phyloP scores from a whole-genome alignment of 208 protist genomes.

The Trichomonas vaginalis region DNA sequence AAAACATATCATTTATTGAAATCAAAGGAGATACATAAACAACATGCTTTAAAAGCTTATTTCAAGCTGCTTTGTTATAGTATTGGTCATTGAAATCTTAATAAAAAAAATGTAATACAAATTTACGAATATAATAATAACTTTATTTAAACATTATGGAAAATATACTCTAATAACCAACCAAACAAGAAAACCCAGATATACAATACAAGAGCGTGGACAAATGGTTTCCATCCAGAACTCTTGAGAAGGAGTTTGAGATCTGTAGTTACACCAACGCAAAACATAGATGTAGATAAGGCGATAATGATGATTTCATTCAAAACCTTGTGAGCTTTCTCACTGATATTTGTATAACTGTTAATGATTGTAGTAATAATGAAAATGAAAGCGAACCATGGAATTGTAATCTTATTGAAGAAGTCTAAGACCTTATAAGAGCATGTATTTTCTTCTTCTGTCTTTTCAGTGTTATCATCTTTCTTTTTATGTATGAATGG shows the following conservation, averaged over 20 bases:
- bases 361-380: background rate
- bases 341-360: background rate
- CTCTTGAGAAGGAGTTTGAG: background rate
- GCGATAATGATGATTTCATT: background rate
- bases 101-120: no score
- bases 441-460: background rate
- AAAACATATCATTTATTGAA: no score
- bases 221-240: background rate
- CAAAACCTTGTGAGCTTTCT: background rate
- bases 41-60: no score
- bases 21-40: no score
- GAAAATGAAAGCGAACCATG: background rate
- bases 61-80: no score
- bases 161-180: background rate
- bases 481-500: background rate
- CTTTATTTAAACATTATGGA: background rate
- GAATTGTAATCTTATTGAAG: background rate
- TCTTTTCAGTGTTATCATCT: background rate
- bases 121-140: no score
- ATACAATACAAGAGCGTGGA: background rate
- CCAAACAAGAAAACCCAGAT: background rate
- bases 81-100: no score
- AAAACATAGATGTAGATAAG: background rate
- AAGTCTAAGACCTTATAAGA: background rate
- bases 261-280: background rate